phyloP scores from a whole-genome alignment of 2,329 filamentous ascomycete genomes.

The Fusarium scirpi region DNA sequence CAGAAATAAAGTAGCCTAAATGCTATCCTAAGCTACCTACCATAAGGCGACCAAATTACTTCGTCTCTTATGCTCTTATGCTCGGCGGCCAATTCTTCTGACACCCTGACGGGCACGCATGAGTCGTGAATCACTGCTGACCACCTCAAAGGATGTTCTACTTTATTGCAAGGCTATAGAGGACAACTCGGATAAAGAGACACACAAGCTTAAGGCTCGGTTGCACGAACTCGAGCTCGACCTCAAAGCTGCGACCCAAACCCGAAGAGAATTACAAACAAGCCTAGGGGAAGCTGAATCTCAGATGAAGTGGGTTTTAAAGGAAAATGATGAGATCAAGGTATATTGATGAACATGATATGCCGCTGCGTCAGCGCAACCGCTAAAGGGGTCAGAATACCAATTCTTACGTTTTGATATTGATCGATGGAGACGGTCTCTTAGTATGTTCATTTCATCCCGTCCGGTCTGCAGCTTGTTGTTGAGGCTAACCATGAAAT shows the following conservation, averaged over 20 bases:
- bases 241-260: slow-evolving; percentile 61
- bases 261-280: slow-evolving; percentile 64
- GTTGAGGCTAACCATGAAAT: neutral
- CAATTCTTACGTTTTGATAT: slow-evolving; percentile 70
- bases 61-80: neutral
- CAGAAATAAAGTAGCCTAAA: neutral
- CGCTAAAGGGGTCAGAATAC: slow-evolving; percentile 56
- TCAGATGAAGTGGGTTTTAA: slow-evolving; percentile 51
- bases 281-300: slow-evolving; percentile 57
- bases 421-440: slow-evolving; percentile 73
- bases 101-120: neutral
- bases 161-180: slow-evolving; percentile 58
- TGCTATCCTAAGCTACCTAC: neutral
- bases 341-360: slow-evolving; percentile 50
- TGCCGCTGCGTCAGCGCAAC: slow-evolving; percentile 14
- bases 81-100: neutral
- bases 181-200: slow-evolving; percentile 58
- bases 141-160: slow-evolving; percentile 48
- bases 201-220: slow-evolving; percentile 55
- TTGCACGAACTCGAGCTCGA: slow-evolving; percentile 62
- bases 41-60: neutral
- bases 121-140: slow-evolving; percentile 1
- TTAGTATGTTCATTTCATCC: slow-evolving; percentile 56
- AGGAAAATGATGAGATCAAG: slow-evolving; percentile 60
- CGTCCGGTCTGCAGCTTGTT: too few species aligned